These are phyloP conservation scores for Suillus tomentosus DNA, from an alignment of 768 basidiomycete genomes.

Conservation along the genomic window DNA sequence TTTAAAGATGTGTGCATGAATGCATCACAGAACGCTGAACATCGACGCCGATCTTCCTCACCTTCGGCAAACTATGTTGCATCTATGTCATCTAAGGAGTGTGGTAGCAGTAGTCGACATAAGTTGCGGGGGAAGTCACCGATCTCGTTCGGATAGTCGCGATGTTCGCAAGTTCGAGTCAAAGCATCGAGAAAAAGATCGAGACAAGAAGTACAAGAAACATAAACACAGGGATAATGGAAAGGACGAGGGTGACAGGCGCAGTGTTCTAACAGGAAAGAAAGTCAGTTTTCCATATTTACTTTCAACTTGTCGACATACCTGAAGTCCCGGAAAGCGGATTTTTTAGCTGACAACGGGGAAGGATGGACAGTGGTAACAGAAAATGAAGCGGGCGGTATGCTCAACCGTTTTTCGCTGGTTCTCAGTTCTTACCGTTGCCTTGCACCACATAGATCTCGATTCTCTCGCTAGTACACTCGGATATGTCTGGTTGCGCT, in stretches of 20 bases:
- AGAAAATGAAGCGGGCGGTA: slow-evolving; percentile 98
- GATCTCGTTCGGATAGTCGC: slow-evolving; percentile 32
- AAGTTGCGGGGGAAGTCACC: slow-evolving; percentile 22
- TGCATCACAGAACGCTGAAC: slow-evolving; percentile 24
- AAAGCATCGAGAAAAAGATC: slow-evolving; percentile 27
- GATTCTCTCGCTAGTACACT: slow-evolving; percentile 88
- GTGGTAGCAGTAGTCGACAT: slow-evolving; percentile 19
- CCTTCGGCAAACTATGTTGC: slow-evolving; percentile 17
- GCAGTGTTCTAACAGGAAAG: slow-evolving; percentile 63
- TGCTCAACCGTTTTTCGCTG: slow-evolving; percentile 1
- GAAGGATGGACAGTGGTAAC: slow-evolving; percentile 82
- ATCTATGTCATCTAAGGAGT: slow-evolving; percentile 19
- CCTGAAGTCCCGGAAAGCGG: slow-evolving; percentile 50
- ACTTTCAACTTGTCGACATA: slow-evolving; percentile 37
- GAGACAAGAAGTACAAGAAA: slow-evolving; percentile 39
- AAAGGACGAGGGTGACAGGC: slow-evolving; percentile 46
- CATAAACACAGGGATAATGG: slow-evolving; percentile 37
- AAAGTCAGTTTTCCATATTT: slow-evolving; percentile 43
- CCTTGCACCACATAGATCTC: slow-evolving; percentile 58
- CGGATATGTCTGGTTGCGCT: slow-evolving; percentile 77
- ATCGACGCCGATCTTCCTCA: slow-evolving; percentile 21
- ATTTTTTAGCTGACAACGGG: slow-evolving; percentile 61
- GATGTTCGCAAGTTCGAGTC: slow-evolving; percentile 28
- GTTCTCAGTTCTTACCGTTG: slow-evolving; percentile 1
- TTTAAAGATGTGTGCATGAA: slow-evolving; percentile 27